phyloP scores from a whole-genome alignment of 345 rosid genomes.

The Nasturtium officinale region DNA sequence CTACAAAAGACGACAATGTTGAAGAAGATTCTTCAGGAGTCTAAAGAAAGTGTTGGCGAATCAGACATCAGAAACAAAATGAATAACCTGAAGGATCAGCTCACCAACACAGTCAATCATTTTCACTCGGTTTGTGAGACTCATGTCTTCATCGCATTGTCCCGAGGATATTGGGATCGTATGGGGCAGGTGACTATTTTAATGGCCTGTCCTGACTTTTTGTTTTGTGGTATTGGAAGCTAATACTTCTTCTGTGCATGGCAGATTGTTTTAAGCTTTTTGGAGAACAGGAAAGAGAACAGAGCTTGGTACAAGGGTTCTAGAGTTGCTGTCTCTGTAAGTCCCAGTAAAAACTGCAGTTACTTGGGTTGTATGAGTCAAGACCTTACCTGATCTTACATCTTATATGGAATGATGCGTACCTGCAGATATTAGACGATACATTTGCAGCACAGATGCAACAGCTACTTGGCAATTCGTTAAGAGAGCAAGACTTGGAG shows the following conservation, averaged over 20 bases:
- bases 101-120: constrained; percentile 72
- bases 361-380: neutral
- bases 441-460: constrained; percentile 95
- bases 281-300: constrained; percentile 96
- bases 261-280: constrained; percentile 82
- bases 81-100: constrained; percentile 86
- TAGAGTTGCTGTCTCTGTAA: constrained; percentile 81
- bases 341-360: neutral
- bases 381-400: neutral
- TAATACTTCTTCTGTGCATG: constrained; percentile 22
- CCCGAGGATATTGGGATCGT: constrained; percentile 94
- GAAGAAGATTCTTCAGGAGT: constrained; percentile 93
- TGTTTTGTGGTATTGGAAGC: neutral
- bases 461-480: constrained; percentile 81
- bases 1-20: constrained; percentile 73
- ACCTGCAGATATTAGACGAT: constrained; percentile 82
- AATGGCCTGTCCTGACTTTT: neutral
- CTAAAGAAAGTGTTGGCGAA: constrained; percentile 82
- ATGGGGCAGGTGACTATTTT: constrained; percentile 75
- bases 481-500: constrained; percentile 87
- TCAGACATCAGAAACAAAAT: constrained; percentile 74
- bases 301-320: constrained; percentile 97
- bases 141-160: constrained; percentile 75
- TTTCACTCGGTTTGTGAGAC: constrained; percentile 76
- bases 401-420: neutral